These are phyloP conservation scores for Neurospora intermedia DNA, from an alignment of 495 filamentous ascomycete species.

Conservation along the genomic window DNA sequence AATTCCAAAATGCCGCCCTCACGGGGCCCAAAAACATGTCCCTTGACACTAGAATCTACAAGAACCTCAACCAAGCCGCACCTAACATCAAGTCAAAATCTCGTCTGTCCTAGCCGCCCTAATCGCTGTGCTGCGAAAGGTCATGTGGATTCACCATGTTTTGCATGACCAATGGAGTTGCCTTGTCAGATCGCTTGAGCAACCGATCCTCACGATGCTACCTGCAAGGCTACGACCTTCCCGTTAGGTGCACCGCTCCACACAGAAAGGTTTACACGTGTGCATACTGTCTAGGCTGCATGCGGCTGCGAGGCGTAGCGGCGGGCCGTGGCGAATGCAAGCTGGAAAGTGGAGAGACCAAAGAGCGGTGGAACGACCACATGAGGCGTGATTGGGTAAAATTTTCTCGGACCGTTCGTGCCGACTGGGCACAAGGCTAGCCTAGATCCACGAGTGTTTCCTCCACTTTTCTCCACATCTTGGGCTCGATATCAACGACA, in stretches of 20 bases:
- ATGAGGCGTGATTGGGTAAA: no score
- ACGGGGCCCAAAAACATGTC: neutral
- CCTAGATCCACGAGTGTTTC: no score
- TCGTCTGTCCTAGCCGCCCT: neutral
- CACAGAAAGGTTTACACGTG: neutral
- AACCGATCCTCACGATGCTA: neutral
- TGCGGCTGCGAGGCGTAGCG: neutral
- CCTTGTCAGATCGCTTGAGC: no score
- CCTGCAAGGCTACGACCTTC: neutral
- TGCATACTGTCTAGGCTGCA: no score
- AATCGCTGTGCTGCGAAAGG: neutral
- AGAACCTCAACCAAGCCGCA: neutral
- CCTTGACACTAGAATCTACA: neutral
- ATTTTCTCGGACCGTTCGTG: no score
- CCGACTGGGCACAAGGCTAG: no score
- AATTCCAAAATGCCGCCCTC: no score
- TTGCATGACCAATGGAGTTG: no score
- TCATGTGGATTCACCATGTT: neutral
- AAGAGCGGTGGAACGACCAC: no score
- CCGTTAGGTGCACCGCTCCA: neutral
- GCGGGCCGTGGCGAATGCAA: neutral
- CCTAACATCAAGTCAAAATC: neutral
- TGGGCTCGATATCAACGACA: no score
- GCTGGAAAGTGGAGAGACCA: neutral
- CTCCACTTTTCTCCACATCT: no score